phyloP scores from a whole-genome alignment of 495 filamentous ascomycete species.

The Neurospora sp. region DNA sequence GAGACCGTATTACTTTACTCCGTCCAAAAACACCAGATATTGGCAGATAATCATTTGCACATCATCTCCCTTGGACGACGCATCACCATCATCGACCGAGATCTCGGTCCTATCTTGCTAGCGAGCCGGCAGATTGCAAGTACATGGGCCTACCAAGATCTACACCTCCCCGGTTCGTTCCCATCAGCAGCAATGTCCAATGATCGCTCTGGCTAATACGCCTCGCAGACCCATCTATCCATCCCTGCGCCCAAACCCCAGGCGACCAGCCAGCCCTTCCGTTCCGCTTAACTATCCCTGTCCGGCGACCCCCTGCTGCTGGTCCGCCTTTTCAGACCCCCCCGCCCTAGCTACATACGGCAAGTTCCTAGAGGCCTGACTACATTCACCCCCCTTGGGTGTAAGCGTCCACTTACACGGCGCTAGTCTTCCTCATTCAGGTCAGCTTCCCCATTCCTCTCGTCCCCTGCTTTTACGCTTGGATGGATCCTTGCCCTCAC shows the following conservation, averaged over 20 bases:
- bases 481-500: conserved; percentile 2
- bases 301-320: not conserved
- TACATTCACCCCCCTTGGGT: not conserved
- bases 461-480: not conserved
- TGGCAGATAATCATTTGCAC: not conserved
- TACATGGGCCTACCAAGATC: conserved; percentile 18
- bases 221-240: conserved; percentile 16
- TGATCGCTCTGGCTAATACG: conserved; percentile 14
- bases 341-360: not conserved
- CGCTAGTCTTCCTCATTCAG: conserved; percentile 4
- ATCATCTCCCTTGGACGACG: conserved; percentile 7
- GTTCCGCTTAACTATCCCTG: not conserved
- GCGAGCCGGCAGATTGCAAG: conserved; percentile 5
- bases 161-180: conserved; percentile 11
- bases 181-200: conserved; percentile 16
- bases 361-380: not conserved
- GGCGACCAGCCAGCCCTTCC: conserved; percentile 11
- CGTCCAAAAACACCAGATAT: not conserved
- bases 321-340: not conserved
- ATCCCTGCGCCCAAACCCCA: conserved; percentile 6
- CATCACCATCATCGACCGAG: conserved; percentile 15
- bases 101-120: conserved; percentile 20
- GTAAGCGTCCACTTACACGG: conserved; percentile 10
- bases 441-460: conserved; percentile 6
- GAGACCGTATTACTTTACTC: not conserved